Conservation (phyloP, 2,329 filamentous ascomycete genomes). For the Acarospora socialis region DNA sequence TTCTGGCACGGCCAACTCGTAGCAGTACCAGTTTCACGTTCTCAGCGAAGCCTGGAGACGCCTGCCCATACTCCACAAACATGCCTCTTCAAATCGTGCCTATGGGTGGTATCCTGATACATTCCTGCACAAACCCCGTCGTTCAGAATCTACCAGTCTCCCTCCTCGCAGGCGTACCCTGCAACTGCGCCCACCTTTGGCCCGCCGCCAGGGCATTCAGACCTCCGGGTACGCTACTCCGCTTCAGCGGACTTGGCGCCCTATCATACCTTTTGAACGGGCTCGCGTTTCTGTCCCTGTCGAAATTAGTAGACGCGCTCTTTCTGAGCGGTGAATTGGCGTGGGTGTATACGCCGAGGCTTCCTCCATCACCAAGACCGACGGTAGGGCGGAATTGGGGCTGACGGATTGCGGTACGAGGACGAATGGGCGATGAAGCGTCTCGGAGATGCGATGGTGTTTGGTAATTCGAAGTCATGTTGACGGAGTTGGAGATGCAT, state of each 20-base stretch:
- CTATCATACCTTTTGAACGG: constrained; percentile 21
- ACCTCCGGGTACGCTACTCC: constrained; percentile 26
- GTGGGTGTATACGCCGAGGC: constrained; percentile 65
- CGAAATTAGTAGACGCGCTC: constrained; percentile 45
- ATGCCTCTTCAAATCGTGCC: too few relatives aligned
- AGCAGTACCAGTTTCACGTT: too few relatives aligned
- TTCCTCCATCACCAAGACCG: constrained; percentile 52
- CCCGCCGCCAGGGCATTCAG: constrained; percentile 16
- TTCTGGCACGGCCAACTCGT: too few relatives aligned
- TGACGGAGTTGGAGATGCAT: constrained; percentile 29
- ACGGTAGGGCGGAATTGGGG: constrained; percentile 36
- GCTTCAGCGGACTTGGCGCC: constrained; percentile 29
- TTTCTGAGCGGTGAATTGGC: constrained; percentile 75
- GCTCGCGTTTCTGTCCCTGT: constrained; percentile 23
- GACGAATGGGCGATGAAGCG: constrained; percentile 30
- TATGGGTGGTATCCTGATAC: too few relatives aligned
- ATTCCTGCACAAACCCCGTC: too few relatives aligned
- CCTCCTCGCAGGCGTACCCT: constrained; percentile 1
- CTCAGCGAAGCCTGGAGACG: too few relatives aligned
- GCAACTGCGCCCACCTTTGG: constrained; percentile 23
- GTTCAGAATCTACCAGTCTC: too few relatives aligned
- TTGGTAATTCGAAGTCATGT: constrained; percentile 16
- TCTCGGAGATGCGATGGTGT: constrained; percentile 34
- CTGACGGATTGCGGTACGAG: constrained; percentile 35
- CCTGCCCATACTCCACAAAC: too few relatives aligned